A percentile compares a stretch with the other conserved stretches of the same genome.
Evolutionary conservation across 345 rosid genomes (phyloP).

Genomic region (Eucalyptus microcorys): DNA sequence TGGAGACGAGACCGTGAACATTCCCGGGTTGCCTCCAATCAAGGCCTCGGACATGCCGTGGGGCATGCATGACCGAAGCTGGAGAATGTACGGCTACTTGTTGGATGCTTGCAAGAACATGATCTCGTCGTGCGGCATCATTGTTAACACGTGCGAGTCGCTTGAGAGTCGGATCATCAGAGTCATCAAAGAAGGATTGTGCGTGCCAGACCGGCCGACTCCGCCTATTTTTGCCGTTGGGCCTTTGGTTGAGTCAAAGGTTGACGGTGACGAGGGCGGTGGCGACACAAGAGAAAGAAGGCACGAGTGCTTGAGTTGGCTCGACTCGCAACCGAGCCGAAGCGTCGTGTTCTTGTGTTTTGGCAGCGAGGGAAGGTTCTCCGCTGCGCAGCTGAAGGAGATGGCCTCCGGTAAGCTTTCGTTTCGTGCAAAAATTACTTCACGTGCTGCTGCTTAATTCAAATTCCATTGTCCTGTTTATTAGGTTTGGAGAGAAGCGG

Average conservation of each 20-base stretch:
- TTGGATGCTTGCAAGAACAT: neutral
- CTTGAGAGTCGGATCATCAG: neutral
- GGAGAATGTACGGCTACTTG: neutral
- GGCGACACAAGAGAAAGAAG: neutral
- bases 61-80: neutral
- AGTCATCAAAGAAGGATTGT: neutral
- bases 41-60: neutral
- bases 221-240: neutral
- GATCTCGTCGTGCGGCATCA: neutral
- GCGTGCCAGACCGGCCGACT: neutral
- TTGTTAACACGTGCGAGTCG: neutral
- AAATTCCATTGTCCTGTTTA: neutral
- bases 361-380: neutral
- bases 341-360: neutral
- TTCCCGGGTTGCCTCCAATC: slow-evolving; percentile 9
- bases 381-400: neutral
- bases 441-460: neutral
- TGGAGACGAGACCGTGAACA: neutral
- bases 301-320: neutral
- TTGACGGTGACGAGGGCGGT: neutral
- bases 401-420: neutral
- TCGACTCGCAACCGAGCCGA: neutral
- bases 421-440: neutral
- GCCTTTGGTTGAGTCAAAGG: neutral
- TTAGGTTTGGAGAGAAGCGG: neutral